Percentiles rank a stretch among this genome's conserved stretches.
These are phyloP conservation scores for Fusarium penzigii DNA, from an alignment of 2,329 filamentous ascomycete species.

Conservation along the genomic window DNA sequence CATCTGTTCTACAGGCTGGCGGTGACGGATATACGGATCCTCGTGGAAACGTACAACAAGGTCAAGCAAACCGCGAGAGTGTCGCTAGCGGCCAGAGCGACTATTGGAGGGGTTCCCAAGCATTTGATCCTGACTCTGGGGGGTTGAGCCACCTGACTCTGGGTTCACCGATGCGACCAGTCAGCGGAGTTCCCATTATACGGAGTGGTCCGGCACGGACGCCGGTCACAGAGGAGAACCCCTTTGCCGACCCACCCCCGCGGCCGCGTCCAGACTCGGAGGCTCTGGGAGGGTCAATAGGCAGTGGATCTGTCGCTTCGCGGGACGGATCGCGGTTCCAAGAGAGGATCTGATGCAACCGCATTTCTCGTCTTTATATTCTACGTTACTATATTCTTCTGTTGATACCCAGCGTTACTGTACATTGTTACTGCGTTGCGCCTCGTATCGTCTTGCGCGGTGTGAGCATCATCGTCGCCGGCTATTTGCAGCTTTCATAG, in stretches of 20 bases:
- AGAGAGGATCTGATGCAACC: conserved; percentile 28
- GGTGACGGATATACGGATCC: conserved; percentile 64
- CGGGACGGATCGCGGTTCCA: conserved; percentile 30
- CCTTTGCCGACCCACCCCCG: conserved; percentile 43
- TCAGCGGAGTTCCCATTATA: conserved; percentile 61
- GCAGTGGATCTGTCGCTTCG: conserved; percentile 18
- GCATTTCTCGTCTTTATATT: background rate
- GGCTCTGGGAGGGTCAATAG: conserved; percentile 24
- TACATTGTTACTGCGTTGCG: conserved; percentile 25
- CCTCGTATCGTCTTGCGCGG: conserved; percentile 8
- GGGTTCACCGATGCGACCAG: conserved; percentile 59
- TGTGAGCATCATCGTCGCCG: background rate
- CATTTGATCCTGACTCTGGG: conserved; percentile 39
- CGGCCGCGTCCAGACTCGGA: conserved; percentile 28
- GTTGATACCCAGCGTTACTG: conserved; percentile 28
- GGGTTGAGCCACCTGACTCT: conserved; percentile 48
- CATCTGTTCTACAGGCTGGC: conserved; percentile 61
- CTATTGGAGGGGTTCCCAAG: conserved; percentile 55
- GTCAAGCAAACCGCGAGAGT: conserved; percentile 31
- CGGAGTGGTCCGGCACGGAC: conserved; percentile 67
- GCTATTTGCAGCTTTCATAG: conserved; percentile 5
- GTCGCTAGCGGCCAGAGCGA: conserved; percentile 52
- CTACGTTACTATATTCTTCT: conserved; percentile 6
- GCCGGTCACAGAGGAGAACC: conserved; percentile 57
- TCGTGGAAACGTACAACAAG: conserved; percentile 11